Conservation (phyloP, 495 filamentous ascomycete species). For the Immersiella caudata region DNA sequence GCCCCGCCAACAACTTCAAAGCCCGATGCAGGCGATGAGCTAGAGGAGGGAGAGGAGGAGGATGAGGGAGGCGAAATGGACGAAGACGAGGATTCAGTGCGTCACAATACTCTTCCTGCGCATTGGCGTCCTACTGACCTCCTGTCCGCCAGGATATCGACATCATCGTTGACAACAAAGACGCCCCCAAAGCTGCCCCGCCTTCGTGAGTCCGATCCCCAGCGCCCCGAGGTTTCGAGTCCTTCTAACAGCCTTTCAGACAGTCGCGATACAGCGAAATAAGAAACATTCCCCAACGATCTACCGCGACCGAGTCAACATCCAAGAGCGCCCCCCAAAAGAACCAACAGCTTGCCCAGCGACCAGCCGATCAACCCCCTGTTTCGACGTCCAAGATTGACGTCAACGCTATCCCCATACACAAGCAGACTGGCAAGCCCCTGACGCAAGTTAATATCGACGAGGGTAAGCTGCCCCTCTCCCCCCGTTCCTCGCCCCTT, state of each 20-base stretch:
- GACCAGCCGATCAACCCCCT: slow-evolving; percentile 47
- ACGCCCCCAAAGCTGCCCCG: slow-evolving; percentile 71
- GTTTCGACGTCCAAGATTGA: slow-evolving; percentile 79
- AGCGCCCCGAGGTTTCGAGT: neutral
- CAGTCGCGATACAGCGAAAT: slow-evolving; percentile 63
- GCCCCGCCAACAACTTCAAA: slow-evolving; percentile 24
- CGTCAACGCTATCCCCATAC: slow-evolving; percentile 77
- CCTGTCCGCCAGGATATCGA: slow-evolving; percentile 74
- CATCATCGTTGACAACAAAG: slow-evolving; percentile 87
- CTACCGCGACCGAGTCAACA: slow-evolving; percentile 55
- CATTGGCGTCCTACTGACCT: slow-evolving; percentile 12
- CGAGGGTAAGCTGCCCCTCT: slow-evolving; percentile 50
- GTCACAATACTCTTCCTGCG: slow-evolving; percentile 23
- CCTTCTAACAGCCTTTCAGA: slow-evolving; percentile 30
- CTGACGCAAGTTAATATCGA: slow-evolving; percentile 85
- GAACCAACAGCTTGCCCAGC: slow-evolving; percentile 41
- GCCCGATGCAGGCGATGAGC: slow-evolving; percentile 46
- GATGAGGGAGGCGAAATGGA: slow-evolving; percentile 77
- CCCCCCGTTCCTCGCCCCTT: neutral
- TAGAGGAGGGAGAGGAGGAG: slow-evolving; percentile 63
- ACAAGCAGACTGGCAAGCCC: slow-evolving; percentile 72
- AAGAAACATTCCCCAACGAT: slow-evolving; percentile 67
- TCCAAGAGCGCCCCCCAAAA: slow-evolving; percentile 50
- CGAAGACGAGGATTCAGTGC: slow-evolving; percentile 62
- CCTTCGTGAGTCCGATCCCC: slow-evolving; percentile 54